Percentiles rank a stretch among this genome's conserved stretches.
These are phyloP conservation scores for Colletotrichum tamarilloi DNA, from an alignment of 2,329 filamentous ascomycete genomes.

Conservation along the genomic window DNA sequence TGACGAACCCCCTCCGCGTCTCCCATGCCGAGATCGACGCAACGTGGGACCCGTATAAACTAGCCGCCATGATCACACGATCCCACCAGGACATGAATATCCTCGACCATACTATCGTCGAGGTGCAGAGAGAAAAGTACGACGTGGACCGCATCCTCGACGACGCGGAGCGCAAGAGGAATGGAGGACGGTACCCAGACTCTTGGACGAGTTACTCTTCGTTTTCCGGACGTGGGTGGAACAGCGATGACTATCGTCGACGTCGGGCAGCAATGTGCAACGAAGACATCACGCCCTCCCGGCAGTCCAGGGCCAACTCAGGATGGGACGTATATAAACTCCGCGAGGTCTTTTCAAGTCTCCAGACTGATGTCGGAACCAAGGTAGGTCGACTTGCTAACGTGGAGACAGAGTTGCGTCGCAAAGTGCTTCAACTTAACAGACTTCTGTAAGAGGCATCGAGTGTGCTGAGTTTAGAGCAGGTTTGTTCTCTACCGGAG, in stretches of 20 bases:
- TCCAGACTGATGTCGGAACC: neutral
- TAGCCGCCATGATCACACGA: constrained; percentile 39
- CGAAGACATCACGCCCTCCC: neutral
- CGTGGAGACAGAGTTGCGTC: neutral
- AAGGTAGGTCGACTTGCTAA: neutral
- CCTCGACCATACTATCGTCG: constrained; percentile 82
- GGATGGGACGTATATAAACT: neutral
- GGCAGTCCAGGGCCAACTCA: neutral
- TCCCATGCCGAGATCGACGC: constrained; percentile 60
- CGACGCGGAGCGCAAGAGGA: constrained; percentile 79
- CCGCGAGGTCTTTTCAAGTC: neutral
- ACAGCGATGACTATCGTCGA: neutral
- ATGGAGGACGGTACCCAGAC: constrained; percentile 64
- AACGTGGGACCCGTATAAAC: constrained; percentile 45
- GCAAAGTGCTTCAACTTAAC: neutral
- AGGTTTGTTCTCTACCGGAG: neutral
- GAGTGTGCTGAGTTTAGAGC: neutral
- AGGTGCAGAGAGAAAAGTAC: constrained; percentile 43
- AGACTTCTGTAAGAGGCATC: neutral
- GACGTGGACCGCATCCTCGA: constrained; percentile 64
- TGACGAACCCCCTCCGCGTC: constrained; percentile 41
- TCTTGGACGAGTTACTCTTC: neutral
- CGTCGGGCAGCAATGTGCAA: neutral
- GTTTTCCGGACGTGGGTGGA: neutral
- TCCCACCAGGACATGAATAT: constrained; percentile 76